phyloP scores from a whole-genome alignment of 2,329 filamentous ascomycete species.

The Arthroderma uncinatum region DNA sequence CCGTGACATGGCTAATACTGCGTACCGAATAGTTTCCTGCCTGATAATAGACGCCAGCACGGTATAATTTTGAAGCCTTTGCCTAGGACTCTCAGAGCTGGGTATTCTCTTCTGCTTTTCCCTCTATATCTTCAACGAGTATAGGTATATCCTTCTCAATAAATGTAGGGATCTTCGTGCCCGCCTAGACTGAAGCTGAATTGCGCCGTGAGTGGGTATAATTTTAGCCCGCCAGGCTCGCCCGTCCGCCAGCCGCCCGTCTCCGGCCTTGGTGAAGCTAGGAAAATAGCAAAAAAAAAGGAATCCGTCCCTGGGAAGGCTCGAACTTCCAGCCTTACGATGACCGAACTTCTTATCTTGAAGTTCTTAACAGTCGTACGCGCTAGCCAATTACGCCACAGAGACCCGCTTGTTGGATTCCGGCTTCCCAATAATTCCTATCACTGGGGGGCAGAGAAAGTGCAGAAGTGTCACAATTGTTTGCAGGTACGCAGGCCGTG shows the following conservation, averaged over 20 bases:
- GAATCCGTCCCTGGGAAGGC: conserved; percentile 30
- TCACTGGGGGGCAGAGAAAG: neutral
- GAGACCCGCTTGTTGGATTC: conserved; percentile 6
- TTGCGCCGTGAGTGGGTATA: neutral
- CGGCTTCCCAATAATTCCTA: neutral
- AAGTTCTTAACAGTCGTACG: conserved; percentile 7
- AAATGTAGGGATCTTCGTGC: too few relatives aligned
- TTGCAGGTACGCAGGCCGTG: neutral
- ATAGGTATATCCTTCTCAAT: neutral
- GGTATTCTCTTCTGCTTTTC: neutral
- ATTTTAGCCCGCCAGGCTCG: neutral
- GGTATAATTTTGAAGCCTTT: too few relatives aligned
- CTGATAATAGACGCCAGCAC: too few relatives aligned
- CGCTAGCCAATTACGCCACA: conserved; percentile 9
- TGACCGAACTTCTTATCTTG: neutral
- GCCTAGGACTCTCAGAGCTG: neutral
- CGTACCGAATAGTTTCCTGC: too few relatives aligned
- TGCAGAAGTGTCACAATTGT: neutral
- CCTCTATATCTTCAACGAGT: neutral
- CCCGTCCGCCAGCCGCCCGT: neutral
- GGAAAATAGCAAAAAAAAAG: conserved; percentile 10
- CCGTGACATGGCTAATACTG: neutral
- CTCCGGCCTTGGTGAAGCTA: neutral
- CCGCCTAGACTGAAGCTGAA: neutral
- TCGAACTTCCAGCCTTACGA: conserved; percentile 30